phyloP scores from a whole-genome alignment of 2,329 filamentous ascomycete species.

The Fusarium foetens region DNA sequence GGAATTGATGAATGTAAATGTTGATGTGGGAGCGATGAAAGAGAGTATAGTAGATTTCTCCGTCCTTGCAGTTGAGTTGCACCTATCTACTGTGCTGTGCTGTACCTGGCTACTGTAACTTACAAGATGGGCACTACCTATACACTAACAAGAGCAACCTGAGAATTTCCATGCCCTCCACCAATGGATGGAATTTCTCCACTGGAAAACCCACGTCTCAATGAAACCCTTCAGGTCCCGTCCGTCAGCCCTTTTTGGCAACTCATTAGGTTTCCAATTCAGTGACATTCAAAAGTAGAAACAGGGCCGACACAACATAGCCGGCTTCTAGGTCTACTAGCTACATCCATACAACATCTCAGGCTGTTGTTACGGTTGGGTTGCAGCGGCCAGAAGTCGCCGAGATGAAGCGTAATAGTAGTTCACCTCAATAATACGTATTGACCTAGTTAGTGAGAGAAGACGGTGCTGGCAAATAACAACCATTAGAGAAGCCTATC shows the following conservation, averaged over 20 bases:
- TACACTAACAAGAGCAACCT: background rate
- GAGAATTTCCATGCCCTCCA: background rate
- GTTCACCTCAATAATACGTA: background rate
- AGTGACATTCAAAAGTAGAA: conserved; percentile 27
- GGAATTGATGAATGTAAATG: background rate
- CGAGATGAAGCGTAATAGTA: background rate
- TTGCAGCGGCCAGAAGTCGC: conserved; percentile 4
- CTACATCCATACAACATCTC: background rate
- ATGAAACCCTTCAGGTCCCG: conserved; percentile 32
- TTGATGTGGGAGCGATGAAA: conserved; percentile 11
- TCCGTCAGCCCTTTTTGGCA: conserved; percentile 28
- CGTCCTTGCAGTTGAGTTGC: background rate
- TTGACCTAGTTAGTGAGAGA: background rate
- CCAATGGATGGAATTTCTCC: conserved; percentile 20
- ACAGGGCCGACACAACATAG: conserved; percentile 15
- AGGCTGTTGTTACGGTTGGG: background rate
- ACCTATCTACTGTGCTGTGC: background rate
- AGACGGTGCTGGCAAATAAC: background rate
- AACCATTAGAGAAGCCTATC: background rate
- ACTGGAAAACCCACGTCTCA: conserved; percentile 27
- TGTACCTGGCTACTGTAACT: background rate
- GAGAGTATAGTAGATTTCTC: background rate
- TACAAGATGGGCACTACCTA: background rate
- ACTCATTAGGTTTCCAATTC: conserved; percentile 26
- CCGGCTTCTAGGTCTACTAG: background rate